Conservation (phyloP, 2,329 filamentous ascomycete species). For the Colletotrichum sp. region DNA sequence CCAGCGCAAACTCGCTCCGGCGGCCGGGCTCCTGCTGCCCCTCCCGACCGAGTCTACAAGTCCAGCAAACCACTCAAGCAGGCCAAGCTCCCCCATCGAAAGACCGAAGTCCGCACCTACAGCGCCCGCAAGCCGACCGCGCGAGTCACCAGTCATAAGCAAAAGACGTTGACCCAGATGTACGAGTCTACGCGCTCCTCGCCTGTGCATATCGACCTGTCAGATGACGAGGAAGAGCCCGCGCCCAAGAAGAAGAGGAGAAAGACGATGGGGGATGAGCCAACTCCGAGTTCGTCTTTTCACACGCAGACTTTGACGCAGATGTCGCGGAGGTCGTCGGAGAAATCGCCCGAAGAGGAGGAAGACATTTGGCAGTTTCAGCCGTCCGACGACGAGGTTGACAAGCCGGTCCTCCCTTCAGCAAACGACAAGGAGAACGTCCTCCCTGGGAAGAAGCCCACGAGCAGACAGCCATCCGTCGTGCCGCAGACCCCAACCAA, state of each 20-base stretch:
- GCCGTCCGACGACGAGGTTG: conserved; percentile 44
- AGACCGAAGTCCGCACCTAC: conserved; percentile 39
- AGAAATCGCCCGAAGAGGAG: conserved; percentile 29
- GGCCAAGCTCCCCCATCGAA: conserved; percentile 40
- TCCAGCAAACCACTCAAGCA: conserved; percentile 42
- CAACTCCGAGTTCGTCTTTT: conserved; percentile 32
- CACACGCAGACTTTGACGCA: conserved; percentile 50
- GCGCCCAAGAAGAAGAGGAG: conserved; percentile 15
- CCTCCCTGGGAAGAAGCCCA: conserved; percentile 23
- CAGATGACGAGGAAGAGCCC: conserved; percentile 29
- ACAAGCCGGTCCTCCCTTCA: conserved; percentile 37
- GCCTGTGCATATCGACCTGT: conserved; percentile 22
- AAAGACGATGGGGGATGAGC: conserved; percentile 35
- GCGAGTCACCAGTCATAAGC: conserved; percentile 22
- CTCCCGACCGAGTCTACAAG: conserved; percentile 43
- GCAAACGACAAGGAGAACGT: conserved; percentile 38
- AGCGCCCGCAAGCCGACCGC: conserved; percentile 24
- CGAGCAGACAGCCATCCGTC: conserved; percentile 33
- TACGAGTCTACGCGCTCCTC: conserved; percentile 37
- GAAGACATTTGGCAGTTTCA: conserved; percentile 28
- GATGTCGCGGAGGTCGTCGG: conserved; percentile 45
- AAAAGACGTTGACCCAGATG: conserved; percentile 50
- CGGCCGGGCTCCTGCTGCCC: conserved; percentile 29
- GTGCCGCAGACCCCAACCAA: conserved; percentile 47
- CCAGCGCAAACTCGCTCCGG: conserved; percentile 42